phyloP scores from a whole-genome alignment of 1,139 yeast species.

The Suhomyces guaymorum region DNA sequence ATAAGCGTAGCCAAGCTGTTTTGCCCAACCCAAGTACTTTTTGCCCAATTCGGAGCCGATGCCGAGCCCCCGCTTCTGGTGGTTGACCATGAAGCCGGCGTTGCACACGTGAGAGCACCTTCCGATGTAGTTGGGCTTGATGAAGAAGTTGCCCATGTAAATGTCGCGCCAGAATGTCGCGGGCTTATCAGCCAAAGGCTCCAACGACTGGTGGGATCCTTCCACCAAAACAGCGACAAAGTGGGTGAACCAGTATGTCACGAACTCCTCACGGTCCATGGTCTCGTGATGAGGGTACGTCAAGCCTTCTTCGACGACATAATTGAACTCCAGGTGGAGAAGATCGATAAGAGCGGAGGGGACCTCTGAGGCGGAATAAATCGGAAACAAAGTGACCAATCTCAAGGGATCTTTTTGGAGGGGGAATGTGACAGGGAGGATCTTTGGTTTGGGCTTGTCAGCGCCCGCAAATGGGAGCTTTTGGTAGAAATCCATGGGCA shows the following conservation, averaged over 20 bases:
- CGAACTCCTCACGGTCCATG: slow-evolving; percentile 34
- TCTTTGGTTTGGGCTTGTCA: too few species aligned
- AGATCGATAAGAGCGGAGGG: slow-evolving; percentile 38
- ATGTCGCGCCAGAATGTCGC: slow-evolving; percentile 35
- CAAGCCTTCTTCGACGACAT: slow-evolving; percentile 49
- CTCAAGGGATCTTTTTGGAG: slow-evolving; percentile 31
- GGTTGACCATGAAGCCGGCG: slow-evolving; percentile 72
- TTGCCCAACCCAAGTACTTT: slow-evolving; percentile 64
- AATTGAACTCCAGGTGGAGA: slow-evolving; percentile 42
- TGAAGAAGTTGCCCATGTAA: slow-evolving; percentile 68
- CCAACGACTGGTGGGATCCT: slow-evolving; percentile 30
- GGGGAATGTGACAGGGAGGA: slow-evolving; percentile 27
- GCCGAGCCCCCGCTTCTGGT: slow-evolving; percentile 54
- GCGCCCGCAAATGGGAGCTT: slow-evolving; percentile 41
- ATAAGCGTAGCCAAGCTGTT: slow-evolving; percentile 68
- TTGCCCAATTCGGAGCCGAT: slow-evolving; percentile 65
- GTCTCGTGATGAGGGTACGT: slow-evolving; percentile 47
- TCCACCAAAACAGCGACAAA: slow-evolving; percentile 48
- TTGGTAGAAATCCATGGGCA: slow-evolving; percentile 16
- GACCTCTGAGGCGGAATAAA: slow-evolving; percentile 29
- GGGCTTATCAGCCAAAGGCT: slow-evolving; percentile 18
- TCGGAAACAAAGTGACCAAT: slow-evolving; percentile 38
- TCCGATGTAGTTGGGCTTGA: slow-evolving; percentile 78
- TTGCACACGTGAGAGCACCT: slow-evolving; percentile 79
- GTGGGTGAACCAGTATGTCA: slow-evolving; percentile 44